Conservation (phyloP, 352 stramenopile genomes). For the Lagenidium sp. region DNA sequence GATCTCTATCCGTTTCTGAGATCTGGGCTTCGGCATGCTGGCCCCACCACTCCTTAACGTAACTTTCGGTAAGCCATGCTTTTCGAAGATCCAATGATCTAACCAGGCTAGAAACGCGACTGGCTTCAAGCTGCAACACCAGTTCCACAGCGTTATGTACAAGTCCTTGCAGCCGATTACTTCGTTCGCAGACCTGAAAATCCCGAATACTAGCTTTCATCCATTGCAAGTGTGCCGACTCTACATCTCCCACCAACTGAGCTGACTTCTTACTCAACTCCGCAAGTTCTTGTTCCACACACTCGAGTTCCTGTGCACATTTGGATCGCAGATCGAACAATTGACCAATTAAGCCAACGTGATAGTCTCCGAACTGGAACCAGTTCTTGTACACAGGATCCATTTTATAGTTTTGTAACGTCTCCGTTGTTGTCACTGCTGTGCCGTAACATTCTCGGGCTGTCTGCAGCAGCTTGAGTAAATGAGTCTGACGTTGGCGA, state of each 20-base stretch:
- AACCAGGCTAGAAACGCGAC: conserved; percentile 18
- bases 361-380: conserved; percentile 19
- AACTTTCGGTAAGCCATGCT: conserved; percentile 13
- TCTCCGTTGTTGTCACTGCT: conserved; percentile 7
- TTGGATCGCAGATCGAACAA: conserved; percentile 17
- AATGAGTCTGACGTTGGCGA: conserved; percentile 8
- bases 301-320: conserved; percentile 15
- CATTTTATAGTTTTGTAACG: conserved; percentile 25
- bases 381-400: conserved; percentile 27
- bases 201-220: conserved; percentile 20
- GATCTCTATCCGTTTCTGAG: too few relatives aligned
- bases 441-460: conserved; percentile 17
- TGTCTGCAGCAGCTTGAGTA: conserved; percentile 15
- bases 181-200: conserved; percentile 11
- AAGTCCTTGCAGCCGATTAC: conserved; percentile 13
- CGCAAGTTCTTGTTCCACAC: conserved; percentile 13
- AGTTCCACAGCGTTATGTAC: conserved; percentile 16
- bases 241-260: conserved; percentile 3
- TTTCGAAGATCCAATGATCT: conserved; percentile 12
- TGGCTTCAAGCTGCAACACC: conserved; percentile 12
- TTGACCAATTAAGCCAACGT: conserved; percentile 16
- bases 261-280: conserved; percentile 6
- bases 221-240: conserved; percentile 12
- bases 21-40: too few relatives aligned
- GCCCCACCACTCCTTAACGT: too few relatives aligned